Conservation (phyloP, 208 protist species). For the Novymonas esmeraldas region DNA sequence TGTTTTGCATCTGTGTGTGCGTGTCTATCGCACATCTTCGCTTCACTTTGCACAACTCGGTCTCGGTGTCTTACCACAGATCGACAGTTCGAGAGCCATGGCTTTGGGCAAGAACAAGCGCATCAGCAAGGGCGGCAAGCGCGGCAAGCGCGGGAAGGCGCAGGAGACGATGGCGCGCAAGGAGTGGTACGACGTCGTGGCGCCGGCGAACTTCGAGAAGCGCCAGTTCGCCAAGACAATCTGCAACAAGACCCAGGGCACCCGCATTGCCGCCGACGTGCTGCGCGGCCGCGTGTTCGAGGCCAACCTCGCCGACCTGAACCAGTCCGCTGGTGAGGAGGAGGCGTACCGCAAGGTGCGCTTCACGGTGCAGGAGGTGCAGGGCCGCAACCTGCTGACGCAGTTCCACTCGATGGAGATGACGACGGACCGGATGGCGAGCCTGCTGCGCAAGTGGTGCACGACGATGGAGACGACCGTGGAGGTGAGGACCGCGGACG, state of each 20-base stretch:
- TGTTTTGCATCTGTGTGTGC: no score
- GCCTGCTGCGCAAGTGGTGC: conserved; percentile 99
- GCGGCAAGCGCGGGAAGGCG: conserved; percentile 92
- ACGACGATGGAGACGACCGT: conserved; percentile 97
- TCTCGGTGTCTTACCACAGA: not conserved
- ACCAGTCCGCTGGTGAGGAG: conserved; percentile 80
- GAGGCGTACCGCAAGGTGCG: conserved; percentile 97
- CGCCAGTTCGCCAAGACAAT: conserved; percentile 97
- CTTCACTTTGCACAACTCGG: not conserved
- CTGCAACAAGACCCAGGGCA: conserved; percentile 97
- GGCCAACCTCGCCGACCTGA: conserved; percentile 97
- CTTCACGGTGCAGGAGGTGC: conserved; percentile 97
- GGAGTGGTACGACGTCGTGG: conserved; percentile 99
- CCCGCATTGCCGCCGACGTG: conserved; percentile 93
- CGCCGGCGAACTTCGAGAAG: conserved; percentile 96
- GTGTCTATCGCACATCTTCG: no score
- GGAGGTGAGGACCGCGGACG: conserved; percentile 98
- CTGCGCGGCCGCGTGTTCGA: conserved; percentile 98
- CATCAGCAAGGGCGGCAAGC: conserved; percentile 96
- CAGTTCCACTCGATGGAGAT: conserved; percentile 99
- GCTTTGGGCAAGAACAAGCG: conserved; percentile 96
- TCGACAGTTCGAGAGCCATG: conserved; percentile 49
- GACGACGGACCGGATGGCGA: conserved; percentile 98
- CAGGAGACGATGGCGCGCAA: conserved; percentile 98
- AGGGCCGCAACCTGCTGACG: conserved; percentile 96